phyloP scores from a whole-genome alignment of 2,329 filamentous ascomycete genomes.

The Paraphoma sp. region DNA sequence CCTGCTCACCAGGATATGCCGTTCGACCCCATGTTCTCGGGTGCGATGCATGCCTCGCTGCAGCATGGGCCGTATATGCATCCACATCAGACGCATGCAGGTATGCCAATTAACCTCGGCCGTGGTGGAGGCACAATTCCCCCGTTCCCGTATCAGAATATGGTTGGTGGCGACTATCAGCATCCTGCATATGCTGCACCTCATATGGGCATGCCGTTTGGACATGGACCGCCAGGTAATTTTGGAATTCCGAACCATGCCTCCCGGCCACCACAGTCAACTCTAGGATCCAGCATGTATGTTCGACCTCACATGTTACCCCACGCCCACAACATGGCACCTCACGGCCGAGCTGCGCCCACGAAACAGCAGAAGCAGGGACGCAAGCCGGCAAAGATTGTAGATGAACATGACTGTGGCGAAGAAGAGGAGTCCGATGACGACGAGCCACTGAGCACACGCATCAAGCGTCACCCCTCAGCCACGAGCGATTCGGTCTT shows the following conservation, averaged over 20 bases:
- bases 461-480: constrained; percentile 13
- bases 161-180: not conserved
- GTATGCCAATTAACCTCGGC: not conserved
- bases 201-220: not conserved
- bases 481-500: constrained; percentile 6
- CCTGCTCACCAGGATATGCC: not conserved
- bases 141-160: not conserved
- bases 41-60: not conserved
- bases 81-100: not conserved
- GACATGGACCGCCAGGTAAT: not conserved
- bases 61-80: not conserved
- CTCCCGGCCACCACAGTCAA: not conserved
- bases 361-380: not conserved
- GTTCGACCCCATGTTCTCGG: not conserved
- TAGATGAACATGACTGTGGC: not conserved
- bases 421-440: constrained; percentile 15
- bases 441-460: constrained; percentile 22
- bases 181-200: not conserved
- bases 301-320: not conserved
- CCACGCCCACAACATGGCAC: not conserved
- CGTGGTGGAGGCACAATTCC: not conserved
- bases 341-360: not conserved
- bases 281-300: not conserved
- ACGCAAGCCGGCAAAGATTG: not conserved
- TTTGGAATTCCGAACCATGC: not conserved